These are phyloP conservation scores for Agastache rugosa DNA, from an alignment of 257 asterid genomes.

Conservation along the genomic window DNA sequence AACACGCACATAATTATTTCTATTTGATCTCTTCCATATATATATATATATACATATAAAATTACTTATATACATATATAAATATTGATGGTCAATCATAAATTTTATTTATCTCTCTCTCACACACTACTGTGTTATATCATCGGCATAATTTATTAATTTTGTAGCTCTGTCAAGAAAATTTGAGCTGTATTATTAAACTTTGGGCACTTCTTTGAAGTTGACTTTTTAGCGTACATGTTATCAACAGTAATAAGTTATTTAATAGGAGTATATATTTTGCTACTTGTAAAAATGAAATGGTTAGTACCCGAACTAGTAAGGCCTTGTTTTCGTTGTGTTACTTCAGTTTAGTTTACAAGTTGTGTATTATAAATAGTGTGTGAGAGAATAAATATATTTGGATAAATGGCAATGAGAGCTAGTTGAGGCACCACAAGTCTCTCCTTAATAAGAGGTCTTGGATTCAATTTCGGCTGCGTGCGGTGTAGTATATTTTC, in stretches of 20 bases:
- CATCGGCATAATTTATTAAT: slow-evolving; percentile 15
- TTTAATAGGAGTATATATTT: background rate
- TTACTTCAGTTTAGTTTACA: background rate
- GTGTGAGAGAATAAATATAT: no score
- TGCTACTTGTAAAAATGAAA: background rate
- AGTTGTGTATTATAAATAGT: no score
- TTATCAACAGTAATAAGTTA: background rate
- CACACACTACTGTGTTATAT: background rate
- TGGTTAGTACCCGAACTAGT: background rate
- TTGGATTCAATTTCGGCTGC: no score
- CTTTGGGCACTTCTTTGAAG: slow-evolving; percentile 6
- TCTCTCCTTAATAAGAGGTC: no score
- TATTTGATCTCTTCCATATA: no score
- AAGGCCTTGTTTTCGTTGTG: background rate
- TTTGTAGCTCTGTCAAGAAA: background rate
- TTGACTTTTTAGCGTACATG: slow-evolving; percentile 26
- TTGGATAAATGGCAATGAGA: no score
- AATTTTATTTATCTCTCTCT: no score
- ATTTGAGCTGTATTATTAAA: background rate
- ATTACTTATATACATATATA: no score
- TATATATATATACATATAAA: no score
- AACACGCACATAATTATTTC: no score
- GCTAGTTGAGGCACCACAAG: no score
- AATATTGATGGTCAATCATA: background rate
- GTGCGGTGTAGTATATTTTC: no score